Evolutionary conservation across 768 basidiomycete genomes (phyloP), one percentile per base, ranked within the genome.

Genomic region (Lactifluus volemus): DNA sequence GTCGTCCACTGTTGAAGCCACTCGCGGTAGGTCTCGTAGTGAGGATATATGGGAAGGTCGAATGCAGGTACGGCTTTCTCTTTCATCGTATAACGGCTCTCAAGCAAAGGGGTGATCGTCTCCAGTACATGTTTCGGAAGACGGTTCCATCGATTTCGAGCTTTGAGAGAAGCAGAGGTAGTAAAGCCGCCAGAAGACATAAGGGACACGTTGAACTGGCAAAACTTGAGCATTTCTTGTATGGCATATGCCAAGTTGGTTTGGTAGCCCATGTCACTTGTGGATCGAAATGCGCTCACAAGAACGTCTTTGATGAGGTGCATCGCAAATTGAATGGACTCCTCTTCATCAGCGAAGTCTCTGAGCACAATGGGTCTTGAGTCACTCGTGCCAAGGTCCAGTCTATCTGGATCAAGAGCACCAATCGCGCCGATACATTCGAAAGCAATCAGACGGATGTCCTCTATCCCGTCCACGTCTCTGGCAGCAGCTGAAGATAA

Each of bases 1-100:
- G 81, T 77, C 1, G 92, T 85, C 93, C 95, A 98, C 0, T 81
- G 70, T 65, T 96, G 93, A 38, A 98, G 81, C 97, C 97, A 99
- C 72, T 98, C 95, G 45, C 95, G 84, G 73, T 98, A 99, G 0
- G 92, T 96, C 2, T 82, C 71, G 59, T 85, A 80, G 5, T 74
- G 73, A 0, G 82, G 79, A 73, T 98, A 99, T 58, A 98, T 84
- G 2, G 96, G 95, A 64, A 86, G 82, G 53, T 76, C 75, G 2
- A 72, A 68, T 2, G 71, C 67, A 8, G 62, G 61, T 3, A 67
- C 58, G 2, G 68, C 61, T 3, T 70, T 64, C 34, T 75, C 76
- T 30, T 79, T 76, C 15, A 77, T 76, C 15, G 86, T 73, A 4
- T 79, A 78, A 69, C 82, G 79, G 44, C 81, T 79, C 61, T 84